Conservation (phyloP, 2,329 filamentous ascomycete genomes). For the Bipolaris gigantea region DNA sequence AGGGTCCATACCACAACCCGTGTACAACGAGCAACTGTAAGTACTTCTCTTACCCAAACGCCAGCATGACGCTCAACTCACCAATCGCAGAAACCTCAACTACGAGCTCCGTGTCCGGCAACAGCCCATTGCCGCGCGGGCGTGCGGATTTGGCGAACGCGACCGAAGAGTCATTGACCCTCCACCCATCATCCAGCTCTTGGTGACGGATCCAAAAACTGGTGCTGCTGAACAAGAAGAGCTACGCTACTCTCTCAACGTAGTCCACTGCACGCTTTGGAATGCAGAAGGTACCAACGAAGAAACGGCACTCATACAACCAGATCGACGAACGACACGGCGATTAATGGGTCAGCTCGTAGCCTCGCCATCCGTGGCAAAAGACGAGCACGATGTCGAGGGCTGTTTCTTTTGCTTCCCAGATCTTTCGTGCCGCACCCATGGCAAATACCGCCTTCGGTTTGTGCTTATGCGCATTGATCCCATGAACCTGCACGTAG, state of each 20-base stretch:
- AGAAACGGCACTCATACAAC: constrained; percentile 67
- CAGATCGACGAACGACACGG: constrained; percentile 71
- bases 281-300: constrained; percentile 69
- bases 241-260: constrained; percentile 66
- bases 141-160: constrained; percentile 80
- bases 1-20: constrained; percentile 44
- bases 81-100: constrained; percentile 38
- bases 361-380: constrained; percentile 73
- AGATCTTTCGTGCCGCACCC: constrained; percentile 76
- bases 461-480: constrained; percentile 76
- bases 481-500: constrained; percentile 59
- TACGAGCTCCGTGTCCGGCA: constrained; percentile 68
- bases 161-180: constrained; percentile 82
- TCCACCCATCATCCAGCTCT: constrained; percentile 77
- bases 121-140: constrained; percentile 75
- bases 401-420: constrained; percentile 87
- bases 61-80: constrained; percentile 26
- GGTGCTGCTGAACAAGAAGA: constrained; percentile 58
- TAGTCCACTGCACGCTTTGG: constrained; percentile 77
- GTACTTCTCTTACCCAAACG: constrained; percentile 26
- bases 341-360: constrained; percentile 80
- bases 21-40: constrained; percentile 46
- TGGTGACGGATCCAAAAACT: constrained; percentile 61
- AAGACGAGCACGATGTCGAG: constrained; percentile 71
- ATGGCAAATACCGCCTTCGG: constrained; percentile 72